Evolutionary conservation across 306 rosid species (phyloP).

Genomic region (Sicyos baderoa): DNA sequence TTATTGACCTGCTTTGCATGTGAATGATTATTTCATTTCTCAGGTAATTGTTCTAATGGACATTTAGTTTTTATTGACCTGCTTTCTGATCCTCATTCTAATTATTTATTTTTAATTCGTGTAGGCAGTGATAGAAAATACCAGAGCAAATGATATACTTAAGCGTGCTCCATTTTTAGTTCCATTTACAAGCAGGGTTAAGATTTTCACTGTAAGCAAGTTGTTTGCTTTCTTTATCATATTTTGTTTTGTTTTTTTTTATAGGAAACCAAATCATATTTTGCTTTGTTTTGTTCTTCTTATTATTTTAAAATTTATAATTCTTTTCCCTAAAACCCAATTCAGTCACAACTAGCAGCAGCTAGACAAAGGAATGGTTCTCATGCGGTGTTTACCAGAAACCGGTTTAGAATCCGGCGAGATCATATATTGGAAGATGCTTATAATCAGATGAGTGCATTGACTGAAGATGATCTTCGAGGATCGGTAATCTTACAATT

Average conservation of each 20-base stretch:
- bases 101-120: conserved; percentile 14
- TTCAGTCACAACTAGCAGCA: conserved; percentile 86
- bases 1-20: conserved; percentile 7
- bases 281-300: background rate
- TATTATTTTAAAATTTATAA: conserved; percentile 3
- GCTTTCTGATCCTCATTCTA: conserved; percentile 9
- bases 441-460: conserved; percentile 80
- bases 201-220: conserved; percentile 74
- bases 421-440: conserved; percentile 95
- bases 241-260: too few species aligned
- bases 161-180: conserved; percentile 91
- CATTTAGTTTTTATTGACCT: conserved; percentile 14
- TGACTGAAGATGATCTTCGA: conserved; percentile 90
- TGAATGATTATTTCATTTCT: conserved; percentile 81
- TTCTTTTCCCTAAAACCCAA: conserved; percentile 24
- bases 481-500: conserved; percentile 46
- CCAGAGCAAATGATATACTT: conserved; percentile 83
- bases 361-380: conserved; percentile 70
- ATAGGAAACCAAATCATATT: background rate
- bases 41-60: conserved; percentile 52
- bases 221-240: background rate
- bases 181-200: conserved; percentile 98
- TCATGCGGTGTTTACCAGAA: conserved; percentile 59
- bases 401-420: conserved; percentile 78
- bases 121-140: conserved; percentile 71